Base-by-base conservation (phyloP, 2,329 filamentous ascomycete species). In the Penicillium sp. region DNA sequence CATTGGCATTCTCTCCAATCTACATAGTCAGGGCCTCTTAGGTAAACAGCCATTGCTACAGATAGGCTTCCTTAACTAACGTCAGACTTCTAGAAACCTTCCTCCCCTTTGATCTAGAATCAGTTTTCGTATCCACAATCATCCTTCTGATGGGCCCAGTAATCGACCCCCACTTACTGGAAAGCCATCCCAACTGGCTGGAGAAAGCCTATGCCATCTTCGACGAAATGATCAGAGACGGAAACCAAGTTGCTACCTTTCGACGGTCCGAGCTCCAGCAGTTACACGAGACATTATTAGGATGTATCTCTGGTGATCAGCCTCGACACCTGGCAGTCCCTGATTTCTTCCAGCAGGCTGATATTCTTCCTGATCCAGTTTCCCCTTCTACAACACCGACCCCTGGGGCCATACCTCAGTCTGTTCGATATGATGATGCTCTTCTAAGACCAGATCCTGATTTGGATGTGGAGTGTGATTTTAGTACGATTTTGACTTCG, bases 101-200 rank as follows among this genome's bases (percentile, higher is more conserved):
- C 55, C 71, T 82, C 0, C 77, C 78, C 0, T 80, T 79, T 48
- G 78, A 81, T 53, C 69, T 80, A 0, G 78, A 81, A 40, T 69
- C 76, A 0, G 64, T 77, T 0, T 80, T 78, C 14, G 72, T 77
- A 0, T 77, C 78, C 0, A 75, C 73, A 1, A 68, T 78, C n/a
- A 70, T 76, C 11, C 66, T 80, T 0, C 61, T 79, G 0, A 60
- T 80, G 1, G 74, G 68, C 0, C 62, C 76, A 0, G 61, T 70
- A 45, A 64, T 78, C 12, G 74, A 78, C 41, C 57, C 66, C 0
- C 60, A 62, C 7, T 63, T 75, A 1, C 59, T 75, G 7, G 75
- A 77, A 26, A 68, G 71, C 41, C 69, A 69, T 2, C 58, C 62
- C 0, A 51, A 61, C 0, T 81, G 77, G 70, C 60, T 79, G 0